Conservation (phyloP, 768 basidiomycete species). For the Phylloporus sp. region DNA sequence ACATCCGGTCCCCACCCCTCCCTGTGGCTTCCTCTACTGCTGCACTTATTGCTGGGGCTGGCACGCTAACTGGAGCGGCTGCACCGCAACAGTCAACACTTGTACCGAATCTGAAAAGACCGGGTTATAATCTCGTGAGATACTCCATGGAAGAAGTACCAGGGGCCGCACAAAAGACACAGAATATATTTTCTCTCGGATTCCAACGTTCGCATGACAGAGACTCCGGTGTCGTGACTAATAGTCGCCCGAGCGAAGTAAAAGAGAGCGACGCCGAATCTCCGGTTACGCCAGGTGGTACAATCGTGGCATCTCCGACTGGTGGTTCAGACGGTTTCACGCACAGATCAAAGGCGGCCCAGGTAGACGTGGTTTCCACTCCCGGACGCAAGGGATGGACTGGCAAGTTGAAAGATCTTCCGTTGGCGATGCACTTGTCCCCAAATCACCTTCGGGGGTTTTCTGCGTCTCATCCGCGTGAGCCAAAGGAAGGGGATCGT, state of each 20-base stretch:
- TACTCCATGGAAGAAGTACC: constrained; percentile 29
- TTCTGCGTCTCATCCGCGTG: constrained; percentile 10
- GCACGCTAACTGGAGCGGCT: constrained; percentile 58
- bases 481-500: constrained; percentile 4
- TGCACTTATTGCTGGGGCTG: constrained; percentile 67
- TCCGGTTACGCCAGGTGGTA: constrained; percentile 13
- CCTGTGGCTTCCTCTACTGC: constrained; percentile 34
- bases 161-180: background rate
- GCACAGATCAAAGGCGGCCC: background rate
- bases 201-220: constrained; percentile 10
- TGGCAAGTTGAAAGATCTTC: constrained; percentile 38
- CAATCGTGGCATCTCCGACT: constrained; percentile 16
- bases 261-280: constrained; percentile 10
- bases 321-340: constrained; percentile 4
- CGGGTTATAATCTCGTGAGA: constrained; percentile 67
- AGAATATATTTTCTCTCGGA: background rate
- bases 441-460: constrained; percentile 11
- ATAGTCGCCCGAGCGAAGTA: background rate
- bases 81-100: constrained; percentile 46
- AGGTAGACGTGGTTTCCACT: background rate
- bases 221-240: constrained; percentile 8
- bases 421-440: constrained; percentile 25
- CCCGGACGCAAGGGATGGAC: constrained; percentile 31
- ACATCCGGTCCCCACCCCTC: constrained; percentile 17
- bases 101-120: constrained; percentile 55